These are phyloP conservation scores for Letharia lupina DNA, from an alignment of 495 filamentous ascomycete species.

Conservation along the genomic window DNA sequence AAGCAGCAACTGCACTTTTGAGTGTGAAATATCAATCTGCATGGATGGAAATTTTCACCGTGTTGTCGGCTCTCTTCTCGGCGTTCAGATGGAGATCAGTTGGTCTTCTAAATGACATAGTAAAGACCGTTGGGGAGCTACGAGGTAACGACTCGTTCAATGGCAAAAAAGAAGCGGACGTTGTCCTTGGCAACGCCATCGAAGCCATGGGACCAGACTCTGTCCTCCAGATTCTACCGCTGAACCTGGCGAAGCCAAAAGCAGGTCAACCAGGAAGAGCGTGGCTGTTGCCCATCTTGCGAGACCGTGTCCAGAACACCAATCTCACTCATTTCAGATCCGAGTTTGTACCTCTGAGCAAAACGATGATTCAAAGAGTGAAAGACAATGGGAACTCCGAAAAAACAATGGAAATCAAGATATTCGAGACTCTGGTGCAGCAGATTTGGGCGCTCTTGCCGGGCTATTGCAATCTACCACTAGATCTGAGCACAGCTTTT, in stretches of 20 bases:
- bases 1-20: constrained; percentile 58
- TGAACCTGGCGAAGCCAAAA: constrained; percentile 72
- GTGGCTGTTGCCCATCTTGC: constrained; percentile 86
- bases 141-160: constrained; percentile 82
- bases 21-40: constrained; percentile 86
- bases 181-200: constrained; percentile 77
- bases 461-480: constrained; percentile 85
- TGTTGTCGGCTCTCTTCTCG: constrained; percentile 80
- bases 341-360: constrained; percentile 81
- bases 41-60: constrained; percentile 91
- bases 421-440: constrained; percentile 91
- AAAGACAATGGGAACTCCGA: constrained; percentile 67
- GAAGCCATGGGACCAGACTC: constrained; percentile 78
- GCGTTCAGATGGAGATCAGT: constrained; percentile 74
- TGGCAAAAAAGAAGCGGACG: constrained; percentile 90
- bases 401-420: constrained; percentile 91
- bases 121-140: constrained; percentile 75
- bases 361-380: constrained; percentile 80
- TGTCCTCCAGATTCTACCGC: constrained; percentile 69
- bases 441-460: constrained; percentile 95
- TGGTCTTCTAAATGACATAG: constrained; percentile 63
- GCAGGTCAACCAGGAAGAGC: constrained; percentile 74
- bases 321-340: constrained; percentile 74
- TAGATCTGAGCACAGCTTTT: constrained; percentile 68
- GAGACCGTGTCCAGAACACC: constrained; percentile 78